A percentile compares a stretch with the other conserved stretches of the same genome.
Evolutionary conservation across 1,284 basidiomycete genomes (phyloP).

Genomic region (Hemileia vastatrix): DNA sequence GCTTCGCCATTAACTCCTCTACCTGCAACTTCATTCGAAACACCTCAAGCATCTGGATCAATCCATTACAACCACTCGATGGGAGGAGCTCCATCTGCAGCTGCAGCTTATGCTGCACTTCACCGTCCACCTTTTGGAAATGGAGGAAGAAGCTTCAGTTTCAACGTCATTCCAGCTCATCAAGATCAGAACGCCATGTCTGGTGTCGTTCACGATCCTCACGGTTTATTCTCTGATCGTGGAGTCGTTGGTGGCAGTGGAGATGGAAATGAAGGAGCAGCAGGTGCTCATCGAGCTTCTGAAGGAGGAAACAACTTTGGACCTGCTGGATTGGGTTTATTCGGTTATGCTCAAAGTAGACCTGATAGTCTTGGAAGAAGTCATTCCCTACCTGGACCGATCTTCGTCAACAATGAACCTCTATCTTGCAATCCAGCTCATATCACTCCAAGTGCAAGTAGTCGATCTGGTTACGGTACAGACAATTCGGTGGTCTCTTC

Average conservation of each 20-base stretch:
- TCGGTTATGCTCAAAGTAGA: background rate
- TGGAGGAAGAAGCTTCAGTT: background rate
- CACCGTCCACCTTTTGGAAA: background rate
- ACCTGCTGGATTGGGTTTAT: background rate
- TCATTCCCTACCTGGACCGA: background rate
- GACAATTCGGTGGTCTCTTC: background rate
- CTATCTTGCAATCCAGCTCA: slow-evolving; percentile 10
- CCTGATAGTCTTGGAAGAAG: background rate
- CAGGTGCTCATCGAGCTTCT: slow-evolving; percentile 4
- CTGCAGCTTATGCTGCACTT: background rate
- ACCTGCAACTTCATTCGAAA: background rate
- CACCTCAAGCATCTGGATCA: background rate
- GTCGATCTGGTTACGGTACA: background rate
- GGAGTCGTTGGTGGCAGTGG: background rate
- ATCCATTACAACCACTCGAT: background rate
- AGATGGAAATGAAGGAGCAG: background rate
- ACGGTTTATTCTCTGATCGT: background rate
- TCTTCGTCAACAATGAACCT: slow-evolving; percentile 2
- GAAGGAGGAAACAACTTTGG: slow-evolving; percentile 8
- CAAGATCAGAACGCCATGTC: background rate
- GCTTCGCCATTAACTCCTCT: background rate
- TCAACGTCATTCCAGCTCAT: background rate
- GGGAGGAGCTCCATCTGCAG: background rate
- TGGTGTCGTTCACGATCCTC: background rate
- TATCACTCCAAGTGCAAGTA: slow-evolving; percentile 4